These are phyloP conservation scores for Pulveroboletus sp. DNA, from an alignment of 1,284 basidiomycete species.

Conservation along the genomic window DNA sequence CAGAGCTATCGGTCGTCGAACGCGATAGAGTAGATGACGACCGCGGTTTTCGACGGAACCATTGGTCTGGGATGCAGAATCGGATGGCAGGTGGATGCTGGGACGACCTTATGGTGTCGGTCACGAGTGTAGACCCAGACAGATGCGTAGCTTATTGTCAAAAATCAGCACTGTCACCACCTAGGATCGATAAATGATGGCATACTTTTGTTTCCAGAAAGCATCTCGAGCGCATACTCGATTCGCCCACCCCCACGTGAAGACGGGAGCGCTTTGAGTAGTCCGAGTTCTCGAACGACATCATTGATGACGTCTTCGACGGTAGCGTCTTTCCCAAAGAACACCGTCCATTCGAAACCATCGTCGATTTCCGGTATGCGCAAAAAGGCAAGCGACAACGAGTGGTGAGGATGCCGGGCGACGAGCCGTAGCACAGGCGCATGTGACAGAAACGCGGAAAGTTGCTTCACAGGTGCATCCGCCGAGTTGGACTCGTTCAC, in stretches of 20 bases:
- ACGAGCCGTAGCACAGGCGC: slow-evolving; percentile 69
- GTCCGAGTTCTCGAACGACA: slow-evolving; percentile 66
- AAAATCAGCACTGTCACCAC: not conserved
- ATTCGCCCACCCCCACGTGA: slow-evolving; percentile 58
- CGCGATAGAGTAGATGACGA: slow-evolving; percentile 47
- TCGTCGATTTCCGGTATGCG: slow-evolving; percentile 82
- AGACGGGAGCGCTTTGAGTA: slow-evolving; percentile 60
- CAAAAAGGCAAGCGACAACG: slow-evolving; percentile 56
- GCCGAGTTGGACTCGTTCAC: slow-evolving; percentile 40
- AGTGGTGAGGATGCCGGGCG: slow-evolving; percentile 64
- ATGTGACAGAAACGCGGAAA: slow-evolving; percentile 76
- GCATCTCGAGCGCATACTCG: slow-evolving; percentile 62
- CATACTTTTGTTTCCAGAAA: slow-evolving; percentile 22
- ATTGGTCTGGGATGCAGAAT: slow-evolving; percentile 75
- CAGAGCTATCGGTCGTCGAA: slow-evolving; percentile 54
- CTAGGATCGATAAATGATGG: not conserved
- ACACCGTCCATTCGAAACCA: slow-evolving; percentile 64
- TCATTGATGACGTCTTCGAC: slow-evolving; percentile 55
- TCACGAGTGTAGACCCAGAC: slow-evolving; percentile 29
- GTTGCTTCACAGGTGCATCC: slow-evolving; percentile 50
- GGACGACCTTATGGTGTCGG: slow-evolving; percentile 34
- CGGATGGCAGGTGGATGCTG: slow-evolving; percentile 44
- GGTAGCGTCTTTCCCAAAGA: slow-evolving; percentile 56
- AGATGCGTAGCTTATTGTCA: slow-evolving; percentile 18
- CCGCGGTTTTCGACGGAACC: slow-evolving; percentile 71